A percentile compares a stretch with the other conserved stretches of the same genome.
phyloP scores from a whole-genome alignment of 2,329 filamentous ascomycete genomes.

The Trichoderma sp. region DNA sequence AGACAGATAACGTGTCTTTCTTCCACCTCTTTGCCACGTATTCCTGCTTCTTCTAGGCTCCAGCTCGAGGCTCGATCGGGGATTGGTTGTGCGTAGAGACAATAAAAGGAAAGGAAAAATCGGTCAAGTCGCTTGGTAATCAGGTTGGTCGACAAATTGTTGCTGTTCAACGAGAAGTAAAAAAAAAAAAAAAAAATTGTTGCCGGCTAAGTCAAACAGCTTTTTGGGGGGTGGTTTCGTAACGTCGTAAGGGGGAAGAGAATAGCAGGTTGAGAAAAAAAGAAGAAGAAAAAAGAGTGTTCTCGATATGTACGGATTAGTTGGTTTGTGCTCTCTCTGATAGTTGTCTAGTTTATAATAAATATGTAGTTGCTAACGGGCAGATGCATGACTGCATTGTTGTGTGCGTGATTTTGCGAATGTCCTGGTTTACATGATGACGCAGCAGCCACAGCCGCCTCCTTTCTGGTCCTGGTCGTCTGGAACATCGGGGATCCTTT shows the following conservation, averaged over 20 bases:
- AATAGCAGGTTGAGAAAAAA: slow-evolving; percentile 8
- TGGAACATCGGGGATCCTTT: slow-evolving; percentile 22
- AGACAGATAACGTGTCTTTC: background rate
- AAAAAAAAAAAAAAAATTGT: background rate
- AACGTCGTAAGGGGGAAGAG: slow-evolving; percentile 17
- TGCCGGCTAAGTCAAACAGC: slow-evolving; percentile 13
- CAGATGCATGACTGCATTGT: background rate
- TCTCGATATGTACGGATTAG: slow-evolving; percentile 19
- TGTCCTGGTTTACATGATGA: slow-evolving; percentile 43
- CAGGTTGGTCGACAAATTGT: slow-evolving; percentile 14
- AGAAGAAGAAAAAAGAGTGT: background rate
- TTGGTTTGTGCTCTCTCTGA: slow-evolving; percentile 11
- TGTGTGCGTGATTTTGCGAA: background rate
- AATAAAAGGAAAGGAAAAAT: slow-evolving; percentile 6
- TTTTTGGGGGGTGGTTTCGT: slow-evolving; percentile 17
- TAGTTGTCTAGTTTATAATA: slow-evolving; percentile 10
- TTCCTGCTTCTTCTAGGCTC: slow-evolving; percentile 1
- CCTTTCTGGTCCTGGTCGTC: slow-evolving; percentile 39
- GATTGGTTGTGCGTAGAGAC: background rate
- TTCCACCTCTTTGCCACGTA: background rate
- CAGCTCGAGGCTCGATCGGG: slow-evolving; percentile 16
- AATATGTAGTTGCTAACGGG: background rate
- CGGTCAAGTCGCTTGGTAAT: slow-evolving; percentile 17
- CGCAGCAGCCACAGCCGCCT: slow-evolving; percentile 49
- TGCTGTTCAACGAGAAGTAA: slow-evolving; percentile 5